Percentiles rank a stretch among this genome's conserved stretches.
Conservation (phyloP, 73 alveolate genomes). For the Paramecium biaurelia region DNA sequence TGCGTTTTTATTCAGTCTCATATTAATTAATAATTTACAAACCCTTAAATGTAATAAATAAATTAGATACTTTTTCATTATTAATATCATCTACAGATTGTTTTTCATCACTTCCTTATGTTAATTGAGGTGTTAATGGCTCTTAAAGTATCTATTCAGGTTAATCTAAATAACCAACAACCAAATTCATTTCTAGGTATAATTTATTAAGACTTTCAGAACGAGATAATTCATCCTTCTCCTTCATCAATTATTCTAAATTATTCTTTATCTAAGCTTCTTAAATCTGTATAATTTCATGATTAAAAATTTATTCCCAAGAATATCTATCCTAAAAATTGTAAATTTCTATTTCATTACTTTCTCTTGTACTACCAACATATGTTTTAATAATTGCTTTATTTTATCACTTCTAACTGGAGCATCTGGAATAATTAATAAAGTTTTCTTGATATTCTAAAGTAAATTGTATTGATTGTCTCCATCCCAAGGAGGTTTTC, state of each 20-base stretch:
- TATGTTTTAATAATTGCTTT: constrained; percentile 34
- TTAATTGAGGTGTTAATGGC: not conserved
- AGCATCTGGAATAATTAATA: constrained; percentile 24
- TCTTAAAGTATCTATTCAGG: constrained; percentile 37
- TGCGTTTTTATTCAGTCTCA: constrained; percentile 58
- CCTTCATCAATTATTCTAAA: constrained; percentile 43
- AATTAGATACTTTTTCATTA: constrained; percentile 21
- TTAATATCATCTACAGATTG: constrained; percentile 16
- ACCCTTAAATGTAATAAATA: not conserved
- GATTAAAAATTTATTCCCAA: constrained; percentile 56
- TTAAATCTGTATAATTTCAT: constrained; percentile 47
- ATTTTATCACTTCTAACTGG: constrained; percentile 62
- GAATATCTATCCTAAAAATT: constrained; percentile 39
- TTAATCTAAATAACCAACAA: constrained; percentile 56
- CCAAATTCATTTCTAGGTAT: constrained; percentile 49
- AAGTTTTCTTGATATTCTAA: constrained; percentile 23
- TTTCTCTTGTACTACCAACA: constrained; percentile 55
- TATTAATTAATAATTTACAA: constrained; percentile 39
- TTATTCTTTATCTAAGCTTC: constrained; percentile 8
- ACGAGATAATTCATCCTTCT: not conserved
- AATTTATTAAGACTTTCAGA: constrained; percentile 42
- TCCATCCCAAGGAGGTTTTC: constrained; percentile 67
- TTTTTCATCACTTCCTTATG: not conserved
- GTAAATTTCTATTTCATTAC: not conserved
- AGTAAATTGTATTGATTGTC: constrained; percentile 56